Base-by-base conservation (phyloP, 2,329 filamentous ascomycete genomes). In the Exutisphaerella laricina region DNA sequence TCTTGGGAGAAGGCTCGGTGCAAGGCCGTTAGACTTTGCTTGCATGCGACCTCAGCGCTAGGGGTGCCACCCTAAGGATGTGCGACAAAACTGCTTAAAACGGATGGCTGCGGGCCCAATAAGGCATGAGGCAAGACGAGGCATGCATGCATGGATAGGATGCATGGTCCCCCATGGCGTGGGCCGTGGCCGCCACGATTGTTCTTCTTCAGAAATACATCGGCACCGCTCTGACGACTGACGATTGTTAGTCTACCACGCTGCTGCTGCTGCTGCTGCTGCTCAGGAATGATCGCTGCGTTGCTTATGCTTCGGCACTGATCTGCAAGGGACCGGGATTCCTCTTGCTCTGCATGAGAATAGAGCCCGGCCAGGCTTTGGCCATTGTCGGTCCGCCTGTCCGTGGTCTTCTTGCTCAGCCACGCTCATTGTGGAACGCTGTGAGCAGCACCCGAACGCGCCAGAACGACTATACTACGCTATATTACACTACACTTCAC, bases 301-400 rank as follows among this genome's bases (percentile, higher is more conserved):
- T 20, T 42, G 39, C 32, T 36, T 10, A 39, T 39, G 35, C 36
- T 32, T 34, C 40, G 30, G 40, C 20, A 31, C 23, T 34, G 35
- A 49, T 46, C 46, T 49, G 46, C 46, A 49, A 43, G 42, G 23
- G n/a, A n/a, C n/a, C n/a, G n/a, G n/a, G n/a, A n/a, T n/a, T n/a
- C 36, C 41, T 39, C 32, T 20, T 18, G 29, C 22, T 14, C 39
- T 12, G 31, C 17, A 16, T 9, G 2, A 32, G 3, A 10, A 12
- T 13, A 4, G 13, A 35, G 32, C 32, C 17, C 32, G 32, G 32
- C 20, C 32, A n/a, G 32, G n/a, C 18, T 23, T 22, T 23, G 20
- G 32, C 32, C 32, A 35, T 35, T 4, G 18, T 35, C 32, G 17
- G 4, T 23, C 18, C 18, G 32, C 32, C 10, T 6, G 7, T 21